Conservation (phyloP, 768 basidiomycete genomes). For the Boletus subparvulus region DNA sequence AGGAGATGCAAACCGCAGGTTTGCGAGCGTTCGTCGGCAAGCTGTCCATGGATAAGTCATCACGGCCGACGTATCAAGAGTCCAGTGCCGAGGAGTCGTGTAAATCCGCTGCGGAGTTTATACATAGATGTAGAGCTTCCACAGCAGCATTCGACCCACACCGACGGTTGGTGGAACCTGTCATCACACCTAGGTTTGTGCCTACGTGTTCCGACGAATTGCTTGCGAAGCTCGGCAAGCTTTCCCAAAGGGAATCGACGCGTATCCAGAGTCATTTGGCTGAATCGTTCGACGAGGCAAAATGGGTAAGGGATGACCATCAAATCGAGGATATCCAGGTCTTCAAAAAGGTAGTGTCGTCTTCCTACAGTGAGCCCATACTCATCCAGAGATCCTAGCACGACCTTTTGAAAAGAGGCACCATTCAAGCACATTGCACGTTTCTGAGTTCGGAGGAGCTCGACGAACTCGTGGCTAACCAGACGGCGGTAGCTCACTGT, state of each 20-base stretch:
- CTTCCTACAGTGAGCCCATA: neutral
- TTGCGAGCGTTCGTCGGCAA: constrained; percentile 86
- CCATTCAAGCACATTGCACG: constrained; percentile 89
- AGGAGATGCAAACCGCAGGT: constrained; percentile 68
- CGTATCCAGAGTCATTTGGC: constrained; percentile 82
- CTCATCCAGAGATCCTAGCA: constrained; percentile 40
- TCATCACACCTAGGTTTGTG: constrained; percentile 86
- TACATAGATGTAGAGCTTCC: constrained; percentile 46
- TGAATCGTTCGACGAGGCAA: constrained; percentile 73
- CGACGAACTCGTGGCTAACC: constrained; percentile 44
- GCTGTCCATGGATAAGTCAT: constrained; percentile 84
- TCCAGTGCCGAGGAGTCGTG: constrained; percentile 50
- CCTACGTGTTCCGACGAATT: constrained; percentile 82
- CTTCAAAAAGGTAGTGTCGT: constrained; percentile 57
- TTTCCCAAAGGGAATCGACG: constrained; percentile 47
- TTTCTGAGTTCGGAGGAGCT: constrained; percentile 60
- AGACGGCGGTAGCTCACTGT: constrained; percentile 78
- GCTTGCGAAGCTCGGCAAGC: constrained; percentile 56
- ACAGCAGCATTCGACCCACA: constrained; percentile 42
- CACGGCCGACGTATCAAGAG: constrained; percentile 71
- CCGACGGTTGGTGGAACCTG: constrained; percentile 66
- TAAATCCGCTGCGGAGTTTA: constrained; percentile 54
- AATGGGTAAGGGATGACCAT: constrained; percentile 63
- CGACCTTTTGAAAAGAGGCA: constrained; percentile 58
- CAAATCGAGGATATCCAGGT: constrained; percentile 70